A percentile compares a stretch with the other conserved stretches of the same genome.
phyloP scores from a whole-genome alignment of 257 asterid genomes.

The Lycium ferocissimum region DNA sequence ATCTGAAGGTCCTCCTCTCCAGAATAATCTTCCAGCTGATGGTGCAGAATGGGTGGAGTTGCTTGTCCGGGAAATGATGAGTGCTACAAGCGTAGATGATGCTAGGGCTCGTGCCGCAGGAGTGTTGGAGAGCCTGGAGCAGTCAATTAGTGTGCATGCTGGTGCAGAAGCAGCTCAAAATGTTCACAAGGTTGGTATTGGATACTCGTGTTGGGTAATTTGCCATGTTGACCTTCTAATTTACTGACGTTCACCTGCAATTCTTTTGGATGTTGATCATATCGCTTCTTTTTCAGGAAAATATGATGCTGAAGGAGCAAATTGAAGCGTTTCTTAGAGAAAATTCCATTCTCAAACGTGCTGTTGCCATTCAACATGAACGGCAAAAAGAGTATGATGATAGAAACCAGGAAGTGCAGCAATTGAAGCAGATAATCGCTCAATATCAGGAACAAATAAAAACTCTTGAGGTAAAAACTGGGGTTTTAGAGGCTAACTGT shows the following conservation, averaged over 20 bases:
- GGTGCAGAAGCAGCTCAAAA: conserved; percentile 58
- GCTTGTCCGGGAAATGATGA: conserved; percentile 71
- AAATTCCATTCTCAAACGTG: conserved; percentile 78
- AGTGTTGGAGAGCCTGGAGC: conserved; percentile 74
- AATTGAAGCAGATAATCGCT: conserved; percentile 69
- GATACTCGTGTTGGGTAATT: conserved; percentile 3
- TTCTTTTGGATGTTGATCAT: background rate
- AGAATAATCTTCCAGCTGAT: conserved; percentile 54
- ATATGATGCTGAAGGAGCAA: conserved; percentile 75
- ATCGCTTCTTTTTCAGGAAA: conserved; percentile 53
- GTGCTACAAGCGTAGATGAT: conserved; percentile 75
- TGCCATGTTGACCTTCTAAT: background rate
- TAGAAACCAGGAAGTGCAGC: conserved; percentile 68
- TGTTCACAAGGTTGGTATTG: conserved; percentile 60
- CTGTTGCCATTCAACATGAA: conserved; percentile 78
- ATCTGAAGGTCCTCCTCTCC: conserved; percentile 50
- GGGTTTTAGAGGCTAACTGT: background rate
- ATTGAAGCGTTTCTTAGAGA: conserved; percentile 59
- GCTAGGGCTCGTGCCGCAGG: conserved; percentile 70
- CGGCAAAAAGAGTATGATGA: conserved; percentile 83
- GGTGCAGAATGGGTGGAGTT: conserved; percentile 89
- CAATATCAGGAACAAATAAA: conserved; percentile 77
- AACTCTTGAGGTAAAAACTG: conserved; percentile 67
- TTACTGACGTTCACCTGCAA: background rate
- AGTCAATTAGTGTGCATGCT: conserved; percentile 55